Conservation (phyloP, 768 basidiomycete species). For the Serendipita vermifera region DNA sequence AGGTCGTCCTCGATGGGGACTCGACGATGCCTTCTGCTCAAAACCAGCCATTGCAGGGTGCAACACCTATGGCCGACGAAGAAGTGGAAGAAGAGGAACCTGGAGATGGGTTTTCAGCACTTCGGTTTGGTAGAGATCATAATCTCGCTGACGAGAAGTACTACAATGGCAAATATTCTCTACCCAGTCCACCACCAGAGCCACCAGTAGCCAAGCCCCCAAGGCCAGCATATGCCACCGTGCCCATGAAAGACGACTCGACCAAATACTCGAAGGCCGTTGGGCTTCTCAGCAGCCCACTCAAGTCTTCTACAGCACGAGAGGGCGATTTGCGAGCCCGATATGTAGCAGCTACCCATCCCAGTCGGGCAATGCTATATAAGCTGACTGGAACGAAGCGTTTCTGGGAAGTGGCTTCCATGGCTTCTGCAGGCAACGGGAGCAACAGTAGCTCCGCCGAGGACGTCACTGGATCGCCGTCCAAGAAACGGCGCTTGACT, state of each 20-base stretch:
- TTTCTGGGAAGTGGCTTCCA: background rate
- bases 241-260: too few relatives aligned
- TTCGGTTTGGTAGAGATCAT: background rate
- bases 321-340: background rate
- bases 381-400: constrained; percentile 5
- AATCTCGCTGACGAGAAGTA: constrained; percentile 2
- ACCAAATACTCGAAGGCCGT: background rate
- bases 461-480: background rate
- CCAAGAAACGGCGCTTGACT: constrained; percentile 1
- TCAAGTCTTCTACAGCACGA: background rate
- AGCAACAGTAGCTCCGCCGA: background rate
- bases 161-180: constrained; percentile 4
- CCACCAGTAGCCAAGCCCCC: background rate
- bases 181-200: constrained; percentile 6
- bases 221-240: too few relatives aligned
- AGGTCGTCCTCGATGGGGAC: too few relatives aligned
- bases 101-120: background rate
- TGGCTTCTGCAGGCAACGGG: background rate
- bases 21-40: too few relatives aligned
- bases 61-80: background rate
- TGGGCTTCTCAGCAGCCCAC: too few relatives aligned
- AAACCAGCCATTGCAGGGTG: too few relatives aligned
- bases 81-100: background rate
- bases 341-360: constrained; percentile 7
- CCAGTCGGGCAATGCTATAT: background rate